Base-by-base conservation (phyloP, 2,329 filamentous ascomycete species). In the Apiospora koreana region DNA sequence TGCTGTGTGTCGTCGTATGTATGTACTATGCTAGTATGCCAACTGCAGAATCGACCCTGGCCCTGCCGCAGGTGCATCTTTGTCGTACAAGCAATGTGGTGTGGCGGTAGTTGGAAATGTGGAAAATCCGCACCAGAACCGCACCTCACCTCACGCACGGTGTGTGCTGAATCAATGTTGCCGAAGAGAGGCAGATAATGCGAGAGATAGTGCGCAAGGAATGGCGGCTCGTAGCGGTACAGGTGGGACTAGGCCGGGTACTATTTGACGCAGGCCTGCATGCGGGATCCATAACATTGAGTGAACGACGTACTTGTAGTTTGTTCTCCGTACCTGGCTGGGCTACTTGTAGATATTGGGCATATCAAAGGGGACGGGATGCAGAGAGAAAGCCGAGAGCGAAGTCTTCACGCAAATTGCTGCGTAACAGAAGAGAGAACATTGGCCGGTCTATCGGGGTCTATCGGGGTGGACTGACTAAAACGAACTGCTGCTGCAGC, bases 241-340 rank as follows among this genome's bases (percentile, higher is more conserved):
- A 62, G 54, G 54, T 62, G 54, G 54, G 54, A 62, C 54, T 38
- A 38, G 54, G 54, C 21, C 31, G 54, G 54, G 31, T 38, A 62
- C 54, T 62, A 62, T 62, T 62, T 62, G 54, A 62, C 54, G 54
- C 54, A 62, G 54, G 54, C 54, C 54, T 62, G 54, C 18, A 62
- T 12, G 8, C 38, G 18, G 21, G 54, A 62, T 38, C 54, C 54
- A 62, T 62, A n/a, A 35, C 28, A 35, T 35, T 25, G 28, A 7
- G 6, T 38, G 28, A 8, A 62, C 50, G 54, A 38, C 54, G 54
- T 38, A 62, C 35, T 35, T 3, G 35, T 35, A 35, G 28, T n/a
- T n/a, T 35, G 28, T 18, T n/a, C 16, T 58, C n/a, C 18, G 50
- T 58, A 58, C 16, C 16, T 62, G n/a, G 10, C n/a, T 21, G 21